These are phyloP conservation scores for Stentor coeruleus DNA, from an alignment of 73 alveolate genomes.

Conservation along the genomic window DNA sequence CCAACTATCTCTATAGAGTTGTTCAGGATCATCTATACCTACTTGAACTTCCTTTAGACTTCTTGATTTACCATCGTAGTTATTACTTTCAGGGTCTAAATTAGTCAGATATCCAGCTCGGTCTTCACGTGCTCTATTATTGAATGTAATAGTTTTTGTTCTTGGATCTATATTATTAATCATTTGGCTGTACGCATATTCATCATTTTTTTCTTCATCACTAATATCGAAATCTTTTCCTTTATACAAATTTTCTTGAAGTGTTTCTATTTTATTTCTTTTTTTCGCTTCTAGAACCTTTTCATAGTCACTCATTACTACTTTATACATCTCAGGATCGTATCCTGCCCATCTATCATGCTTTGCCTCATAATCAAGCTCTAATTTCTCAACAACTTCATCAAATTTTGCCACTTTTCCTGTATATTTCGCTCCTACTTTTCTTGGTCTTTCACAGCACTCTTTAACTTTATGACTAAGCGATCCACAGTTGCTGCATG, in stretches of 20 bases:
- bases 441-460: constrained; percentile 90
- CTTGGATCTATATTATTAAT: constrained; percentile 57
- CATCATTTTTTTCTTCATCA: constrained; percentile 27
- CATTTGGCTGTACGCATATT: constrained; percentile 22
- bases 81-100: constrained; percentile 47
- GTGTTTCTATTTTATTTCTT: constrained; percentile 40
- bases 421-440: constrained; percentile 82
- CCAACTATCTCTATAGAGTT: constrained; percentile 21
- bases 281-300: constrained; percentile 45
- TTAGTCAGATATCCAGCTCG: constrained; percentile 60
- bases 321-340: constrained; percentile 55
- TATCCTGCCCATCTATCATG: constrained; percentile 91
- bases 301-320: constrained; percentile 56
- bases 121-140: constrained; percentile 57
- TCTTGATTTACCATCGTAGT: constrained; percentile 65
- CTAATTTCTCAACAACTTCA: constrained; percentile 61
- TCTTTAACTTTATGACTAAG: constrained; percentile 79
- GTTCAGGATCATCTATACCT: constrained; percentile 9
- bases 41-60: constrained; percentile 45
- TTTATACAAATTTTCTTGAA: constrained; percentile 32
- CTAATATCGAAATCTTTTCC: constrained; percentile 19
- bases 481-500: constrained; percentile 95
- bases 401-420: constrained; percentile 62
- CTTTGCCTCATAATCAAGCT: constrained; percentile 76
- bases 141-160: constrained; percentile 45